Conservation (phyloP, 1,284 basidiomycete species). For the Lignosus rhinocerotis region DNA sequence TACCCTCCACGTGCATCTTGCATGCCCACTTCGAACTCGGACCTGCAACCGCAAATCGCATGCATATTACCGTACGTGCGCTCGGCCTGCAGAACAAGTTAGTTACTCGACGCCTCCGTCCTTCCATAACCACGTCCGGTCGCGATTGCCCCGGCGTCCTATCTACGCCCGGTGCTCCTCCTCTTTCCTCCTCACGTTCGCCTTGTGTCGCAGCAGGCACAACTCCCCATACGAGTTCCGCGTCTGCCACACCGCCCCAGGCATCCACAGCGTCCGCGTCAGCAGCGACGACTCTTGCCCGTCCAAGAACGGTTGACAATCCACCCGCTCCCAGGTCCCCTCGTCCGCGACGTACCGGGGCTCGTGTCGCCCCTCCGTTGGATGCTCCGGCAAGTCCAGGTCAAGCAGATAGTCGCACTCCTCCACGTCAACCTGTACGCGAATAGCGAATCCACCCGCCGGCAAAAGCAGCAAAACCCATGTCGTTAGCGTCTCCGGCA, state of each 20-base stretch:
- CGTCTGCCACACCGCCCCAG: constrained; percentile 64
- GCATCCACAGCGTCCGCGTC: constrained; percentile 78
- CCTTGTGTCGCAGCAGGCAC: constrained; percentile 62
- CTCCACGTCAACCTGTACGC: constrained; percentile 62
- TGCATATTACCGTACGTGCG: constrained; percentile 11
- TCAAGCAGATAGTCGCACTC: constrained; percentile 88
- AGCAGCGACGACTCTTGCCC: constrained; percentile 68
- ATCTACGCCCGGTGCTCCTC: constrained; percentile 25
- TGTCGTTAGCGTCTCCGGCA: constrained; percentile 12
- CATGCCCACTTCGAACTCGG: background rate
- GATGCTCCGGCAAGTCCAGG: constrained; percentile 76
- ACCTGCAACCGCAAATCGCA: constrained; percentile 4
- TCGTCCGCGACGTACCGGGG: constrained; percentile 74
- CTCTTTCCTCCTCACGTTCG: constrained; percentile 44
- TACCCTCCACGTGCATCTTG: background rate
- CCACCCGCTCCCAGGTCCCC: constrained; percentile 73
- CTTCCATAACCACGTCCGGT: too few relatives aligned
- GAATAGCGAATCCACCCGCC: background rate
- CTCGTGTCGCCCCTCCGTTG: constrained; percentile 56
- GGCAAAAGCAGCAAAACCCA: constrained; percentile 5
- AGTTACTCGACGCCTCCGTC: background rate
- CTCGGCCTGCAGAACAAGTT: constrained; percentile 5
- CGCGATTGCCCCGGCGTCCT: constrained; percentile 1
- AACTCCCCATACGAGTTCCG: constrained; percentile 72
- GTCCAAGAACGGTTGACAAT: constrained; percentile 83